Conservation (phyloP, 192 early-diverging fungal species). For the Thamnidium elegans region DNA sequence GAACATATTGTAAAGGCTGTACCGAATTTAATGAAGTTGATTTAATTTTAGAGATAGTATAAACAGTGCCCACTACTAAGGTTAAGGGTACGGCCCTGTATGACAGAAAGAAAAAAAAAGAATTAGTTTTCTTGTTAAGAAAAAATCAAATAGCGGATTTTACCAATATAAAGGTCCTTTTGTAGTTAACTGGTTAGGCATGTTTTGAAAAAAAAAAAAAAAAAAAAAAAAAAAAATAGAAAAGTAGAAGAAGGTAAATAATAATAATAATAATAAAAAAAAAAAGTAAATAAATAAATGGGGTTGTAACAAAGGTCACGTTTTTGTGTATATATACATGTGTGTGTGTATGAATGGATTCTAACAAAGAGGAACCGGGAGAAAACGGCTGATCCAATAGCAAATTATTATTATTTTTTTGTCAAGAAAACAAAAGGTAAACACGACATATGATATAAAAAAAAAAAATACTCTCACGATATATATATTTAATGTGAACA, state of each 20-base stretch:
- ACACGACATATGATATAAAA: background rate
- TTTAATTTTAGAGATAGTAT: slow-evolving; percentile 7
- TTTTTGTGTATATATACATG: background rate
- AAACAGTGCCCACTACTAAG: background rate
- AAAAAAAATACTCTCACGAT: slow-evolving; percentile 11
- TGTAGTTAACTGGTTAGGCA: background rate
- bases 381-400: slow-evolving; percentile 14
- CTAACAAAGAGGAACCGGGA: background rate
- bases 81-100: slow-evolving; percentile 2
- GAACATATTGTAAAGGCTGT: slow-evolving; percentile 6
- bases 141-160: background rate
- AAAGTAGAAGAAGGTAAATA: background rate
- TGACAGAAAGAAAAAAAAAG: no score
- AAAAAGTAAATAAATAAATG: background rate
- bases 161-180: slow-evolving; percentile 6
- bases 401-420: background rate
- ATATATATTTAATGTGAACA: background rate
- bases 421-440: background rate
- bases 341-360: no score
- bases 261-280: background rate
- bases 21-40: background rate
- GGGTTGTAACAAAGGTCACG: background rate
- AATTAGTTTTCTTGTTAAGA: no score
- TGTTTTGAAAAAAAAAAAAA: background rate
- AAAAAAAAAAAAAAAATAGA: no score